Evolutionary conservation across 441 rosid genomes (phyloP), one percentile per base, ranked within the genome.

Genomic region (Adansonia madagascariensis): DNA sequence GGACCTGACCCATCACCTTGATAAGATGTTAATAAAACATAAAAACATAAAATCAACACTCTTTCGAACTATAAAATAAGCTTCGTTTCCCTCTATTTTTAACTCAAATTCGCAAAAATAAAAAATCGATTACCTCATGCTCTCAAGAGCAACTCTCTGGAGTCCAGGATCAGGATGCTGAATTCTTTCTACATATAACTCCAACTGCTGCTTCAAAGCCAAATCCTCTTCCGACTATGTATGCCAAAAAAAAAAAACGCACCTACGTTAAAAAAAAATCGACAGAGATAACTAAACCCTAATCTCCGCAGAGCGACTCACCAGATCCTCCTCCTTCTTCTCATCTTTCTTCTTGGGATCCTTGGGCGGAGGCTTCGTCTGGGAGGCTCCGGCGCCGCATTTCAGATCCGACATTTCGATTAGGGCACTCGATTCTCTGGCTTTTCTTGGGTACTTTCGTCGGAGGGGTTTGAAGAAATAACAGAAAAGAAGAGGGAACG

Each of bases 211-310:
- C 89, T 95, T 92, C 82, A 95, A 80, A n/a, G 91, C 91, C 81
- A 94, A 82, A 79, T 95, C 98, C 83, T 95, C 99, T 27, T 94
- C 97, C 2, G 98, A 91, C 97, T 95, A 85, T 84, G 85, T 18
- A 73, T 0, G 73, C 80, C 77, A 50, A 44, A 27, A 59, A 43
- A 59, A 8, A n/a, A 17, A 11, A 35, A 35, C 1, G 44, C n/a
- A 50, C 24, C 15, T 3, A 61, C 11, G 15, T 7, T 39, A 14
- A 2, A 31, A 64, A 43, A 4, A 27, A 70, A 14, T 50, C 22
- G 60, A 70, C 27, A 27, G 3, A 24, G 44, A 10, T 67, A 20
- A 12, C 10, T 2, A 67, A 46, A 46, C 15, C 50, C 12, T 35
- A 17, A 71, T 15, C 64, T 59, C 50, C 6, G 7, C 41, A 57